Evolutionary conservation across 1,139 yeast genomes (phyloP).

Genomic region (Oligophagozyma castellii): DNA sequence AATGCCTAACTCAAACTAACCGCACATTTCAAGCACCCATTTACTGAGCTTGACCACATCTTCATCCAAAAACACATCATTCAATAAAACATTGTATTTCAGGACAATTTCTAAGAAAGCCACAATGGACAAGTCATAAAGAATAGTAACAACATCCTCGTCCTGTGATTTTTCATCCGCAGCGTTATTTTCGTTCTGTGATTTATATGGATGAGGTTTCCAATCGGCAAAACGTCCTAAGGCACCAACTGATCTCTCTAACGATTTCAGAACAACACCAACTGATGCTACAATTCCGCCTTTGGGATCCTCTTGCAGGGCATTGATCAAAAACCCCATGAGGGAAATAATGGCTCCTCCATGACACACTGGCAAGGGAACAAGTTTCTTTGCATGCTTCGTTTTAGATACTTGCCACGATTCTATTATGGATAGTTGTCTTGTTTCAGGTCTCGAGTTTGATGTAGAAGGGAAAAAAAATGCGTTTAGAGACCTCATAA

Average conservation of each 20-base stretch:
- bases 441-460: background rate
- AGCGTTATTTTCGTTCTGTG: constrained; percentile 1
- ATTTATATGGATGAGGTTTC: constrained; percentile 9
- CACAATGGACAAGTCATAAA: constrained; percentile 50
- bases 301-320: constrained; percentile 50
- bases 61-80: constrained; percentile 48
- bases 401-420: constrained; percentile 19
- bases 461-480: constrained; percentile 18
- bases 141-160: constrained; percentile 33
- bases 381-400: constrained; percentile 39
- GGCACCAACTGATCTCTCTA: constrained; percentile 48
- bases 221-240: constrained; percentile 33
- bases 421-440: constrained; percentile 13
- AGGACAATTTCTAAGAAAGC: constrained; percentile 53
- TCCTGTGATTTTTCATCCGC: constrained; percentile 1
- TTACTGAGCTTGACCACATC: constrained; percentile 55
- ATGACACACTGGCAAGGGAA: constrained; percentile 50
- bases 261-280: constrained; percentile 41
- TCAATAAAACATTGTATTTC: constrained; percentile 45
- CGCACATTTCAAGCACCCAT: constrained; percentile 48
- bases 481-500: constrained; percentile 6
- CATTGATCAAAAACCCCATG: constrained; percentile 35
- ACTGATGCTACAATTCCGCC: constrained; percentile 39
- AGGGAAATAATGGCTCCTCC: constrained; percentile 50
- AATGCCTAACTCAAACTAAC: background rate